A percentile compares a stretch with the other conserved stretches of the same genome.
phyloP scores from a whole-genome alignment of 208 protist genomes.

The Entamoeba histolytica region DNA sequence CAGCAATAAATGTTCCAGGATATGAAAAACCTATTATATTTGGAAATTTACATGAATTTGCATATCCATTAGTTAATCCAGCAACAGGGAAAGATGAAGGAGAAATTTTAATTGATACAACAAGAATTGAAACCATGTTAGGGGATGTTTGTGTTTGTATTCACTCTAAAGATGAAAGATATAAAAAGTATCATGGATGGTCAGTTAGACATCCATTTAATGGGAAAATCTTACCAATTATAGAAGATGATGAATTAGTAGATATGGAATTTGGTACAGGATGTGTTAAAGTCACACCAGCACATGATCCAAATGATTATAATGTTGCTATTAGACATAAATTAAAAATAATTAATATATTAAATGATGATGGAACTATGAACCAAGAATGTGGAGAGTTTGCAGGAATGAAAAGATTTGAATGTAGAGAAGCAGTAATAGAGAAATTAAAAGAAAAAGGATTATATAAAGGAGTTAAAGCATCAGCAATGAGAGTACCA shows the following conservation, averaged over 20 bases:
- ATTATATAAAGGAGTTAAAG: constrained; percentile 55
- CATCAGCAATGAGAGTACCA: constrained; percentile 62
- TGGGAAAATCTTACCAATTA: constrained; percentile 72
- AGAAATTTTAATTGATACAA: constrained; percentile 46
- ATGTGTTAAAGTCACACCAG: constrained; percentile 83
- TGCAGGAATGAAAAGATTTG: constrained; percentile 20
- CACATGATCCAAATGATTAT: constrained; percentile 99
- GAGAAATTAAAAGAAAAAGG: constrained; percentile 16
- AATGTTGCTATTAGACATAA: constrained; percentile 76
- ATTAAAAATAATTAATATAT: constrained; percentile 66
- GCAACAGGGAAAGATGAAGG: constrained; percentile 41
- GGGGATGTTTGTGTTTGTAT: constrained; percentile 85
- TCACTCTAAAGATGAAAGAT: constrained; percentile 79
- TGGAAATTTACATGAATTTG: constrained; percentile 13
- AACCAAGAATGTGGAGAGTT: constrained; percentile 48
- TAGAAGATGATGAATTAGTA: constrained; percentile 75
- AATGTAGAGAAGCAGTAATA: constrained; percentile 11
- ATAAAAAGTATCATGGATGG: constrained; percentile 58
- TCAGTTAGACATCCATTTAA: constrained; percentile 73
- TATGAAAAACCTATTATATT: constrained; percentile 34
- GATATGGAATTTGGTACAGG: constrained; percentile 84
- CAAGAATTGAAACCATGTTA: constrained; percentile 95
- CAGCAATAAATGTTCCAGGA: constrained; percentile 48
- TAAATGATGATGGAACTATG: constrained; percentile 75
- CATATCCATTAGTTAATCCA: constrained; percentile 6